phyloP scores from a whole-genome alignment of 306 rosid species.

The Vigna radiata region DNA sequence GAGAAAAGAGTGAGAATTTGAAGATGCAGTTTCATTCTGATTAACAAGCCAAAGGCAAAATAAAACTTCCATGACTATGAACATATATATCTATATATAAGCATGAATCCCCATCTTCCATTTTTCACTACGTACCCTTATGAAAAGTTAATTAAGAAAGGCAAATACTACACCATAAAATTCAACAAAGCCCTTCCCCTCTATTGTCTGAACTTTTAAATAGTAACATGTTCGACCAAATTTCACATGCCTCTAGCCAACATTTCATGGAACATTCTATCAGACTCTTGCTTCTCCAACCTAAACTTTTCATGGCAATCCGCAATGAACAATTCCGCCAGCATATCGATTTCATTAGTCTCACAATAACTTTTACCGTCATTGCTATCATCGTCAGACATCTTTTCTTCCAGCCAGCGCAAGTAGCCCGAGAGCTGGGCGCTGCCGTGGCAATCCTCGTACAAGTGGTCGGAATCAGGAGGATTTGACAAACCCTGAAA shows the following conservation, averaged over 20 bases:
- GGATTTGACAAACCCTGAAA: conserved; percentile 47
- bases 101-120: conserved; percentile 37
- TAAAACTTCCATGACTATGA: conserved; percentile 30
- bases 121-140: not conserved
- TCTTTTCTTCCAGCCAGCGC: conserved; percentile 83
- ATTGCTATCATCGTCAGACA: not conserved
- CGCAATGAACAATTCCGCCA: conserved; percentile 83
- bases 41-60: conserved; percentile 14
- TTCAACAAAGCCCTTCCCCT: not conserved
- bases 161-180: not conserved
- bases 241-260: conserved; percentile 63
- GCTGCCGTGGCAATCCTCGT: conserved; percentile 31
- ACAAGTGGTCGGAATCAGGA: not conserved
- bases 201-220: not conserved
- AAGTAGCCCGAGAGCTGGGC: conserved; percentile 76
- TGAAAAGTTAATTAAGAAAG: conserved; percentile 17
- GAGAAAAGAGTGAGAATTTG: conserved; percentile 8
- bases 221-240: not conserved
- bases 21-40: not conserved
- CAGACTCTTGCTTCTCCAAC: conserved; percentile 92
- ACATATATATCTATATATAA: conserved; percentile 11
- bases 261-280: conserved; percentile 81
- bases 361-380: not conserved
- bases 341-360: conserved; percentile 63
- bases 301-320: conserved; percentile 79